Conservation (phyloP, 1,284 basidiomycete species). For the Cerioporus squamosus region DNA sequence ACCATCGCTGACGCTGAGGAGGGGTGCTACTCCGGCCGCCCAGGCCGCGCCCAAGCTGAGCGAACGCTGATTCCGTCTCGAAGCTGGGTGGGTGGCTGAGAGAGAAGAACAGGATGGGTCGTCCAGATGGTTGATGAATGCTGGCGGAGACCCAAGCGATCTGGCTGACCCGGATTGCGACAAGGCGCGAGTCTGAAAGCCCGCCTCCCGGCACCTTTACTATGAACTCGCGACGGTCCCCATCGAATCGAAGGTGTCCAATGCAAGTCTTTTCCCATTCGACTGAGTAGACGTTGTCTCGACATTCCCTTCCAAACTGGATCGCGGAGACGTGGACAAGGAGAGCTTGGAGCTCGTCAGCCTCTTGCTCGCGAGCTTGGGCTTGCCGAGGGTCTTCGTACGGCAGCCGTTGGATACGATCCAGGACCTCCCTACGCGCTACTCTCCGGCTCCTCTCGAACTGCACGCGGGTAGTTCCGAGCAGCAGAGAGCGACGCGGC, state of each 20-base stretch:
- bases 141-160: slow-evolving; percentile 45
- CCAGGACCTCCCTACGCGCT: slow-evolving; percentile 42
- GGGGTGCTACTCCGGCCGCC: slow-evolving; percentile 6
- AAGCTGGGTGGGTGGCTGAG: slow-evolving; percentile 51
- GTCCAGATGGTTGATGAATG: slow-evolving; percentile 18
- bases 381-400: slow-evolving; percentile 48
- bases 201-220: slow-evolving; percentile 36
- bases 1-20: slow-evolving; percentile 26
- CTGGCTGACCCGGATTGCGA: slow-evolving; percentile 50
- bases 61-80: slow-evolving; percentile 33
- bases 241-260: slow-evolving; percentile 42
- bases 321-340: slow-evolving; percentile 41
- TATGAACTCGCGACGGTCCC: slow-evolving; percentile 51
- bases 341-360: slow-evolving; percentile 33
- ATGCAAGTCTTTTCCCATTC: slow-evolving; percentile 51
- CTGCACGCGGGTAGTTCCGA: slow-evolving; percentile 39
- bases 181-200: slow-evolving; percentile 32
- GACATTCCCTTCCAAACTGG: slow-evolving; percentile 59
- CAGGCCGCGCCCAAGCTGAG: slow-evolving; percentile 32
- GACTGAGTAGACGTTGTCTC: slow-evolving; percentile 56
- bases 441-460: slow-evolving; percentile 43
- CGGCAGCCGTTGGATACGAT: slow-evolving; percentile 46
- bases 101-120: slow-evolving; percentile 45
- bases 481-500: slow-evolving; percentile 25
- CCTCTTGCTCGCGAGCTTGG: slow-evolving; percentile 33